These are phyloP conservation scores for Mucor lusitanicus DNA, from an alignment of 371 early-diverging fungal species.

Conservation along the genomic window DNA sequence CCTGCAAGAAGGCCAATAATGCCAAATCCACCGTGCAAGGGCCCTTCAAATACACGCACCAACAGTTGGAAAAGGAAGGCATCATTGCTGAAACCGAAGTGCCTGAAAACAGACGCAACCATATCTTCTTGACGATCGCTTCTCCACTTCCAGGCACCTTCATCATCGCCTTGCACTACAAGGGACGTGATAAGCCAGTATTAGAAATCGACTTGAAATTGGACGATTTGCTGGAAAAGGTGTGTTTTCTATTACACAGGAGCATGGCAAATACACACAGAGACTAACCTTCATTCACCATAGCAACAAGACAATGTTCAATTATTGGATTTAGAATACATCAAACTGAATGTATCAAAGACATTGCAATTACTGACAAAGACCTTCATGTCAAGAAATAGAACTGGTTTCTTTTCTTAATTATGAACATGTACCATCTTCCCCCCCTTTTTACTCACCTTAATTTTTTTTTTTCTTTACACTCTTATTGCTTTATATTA, in stretches of 20 bases:
- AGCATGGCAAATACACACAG: neutral
- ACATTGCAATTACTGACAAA: slow-evolving; percentile 41
- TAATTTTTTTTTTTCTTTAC: too few relatives aligned
- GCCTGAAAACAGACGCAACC: slow-evolving; percentile 86
- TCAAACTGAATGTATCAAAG: slow-evolving; percentile 73
- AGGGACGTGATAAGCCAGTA: slow-evolving; percentile 92
- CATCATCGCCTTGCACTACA: slow-evolving; percentile 87
- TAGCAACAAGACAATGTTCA: slow-evolving; percentile 92
- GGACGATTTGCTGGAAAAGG: slow-evolving; percentile 92
- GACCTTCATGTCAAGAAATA: slow-evolving; percentile 51
- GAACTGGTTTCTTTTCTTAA: slow-evolving; percentile 4
- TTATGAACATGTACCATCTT: neutral
- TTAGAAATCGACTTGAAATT: slow-evolving; percentile 94
- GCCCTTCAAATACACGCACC: slow-evolving; percentile 79
- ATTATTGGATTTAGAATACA: slow-evolving; percentile 90
- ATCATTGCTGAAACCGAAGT: slow-evolving; percentile 90
- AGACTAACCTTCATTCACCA: neutral
- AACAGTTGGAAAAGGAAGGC: slow-evolving; percentile 88
- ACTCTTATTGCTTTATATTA: too few relatives aligned
- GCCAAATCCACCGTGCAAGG: slow-evolving; percentile 38
- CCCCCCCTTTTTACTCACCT: neutral
- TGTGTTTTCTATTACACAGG: slow-evolving; percentile 20
- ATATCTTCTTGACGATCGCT: slow-evolving; percentile 86
- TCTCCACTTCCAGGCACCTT: slow-evolving; percentile 90
- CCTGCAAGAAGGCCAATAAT: slow-evolving; percentile 37